A percentile compares a stretch with the other conserved stretches of the same genome.
Conservation (phyloP, 495 filamentous ascomycete species). For the Thermochaetoides thermophila region DNA sequence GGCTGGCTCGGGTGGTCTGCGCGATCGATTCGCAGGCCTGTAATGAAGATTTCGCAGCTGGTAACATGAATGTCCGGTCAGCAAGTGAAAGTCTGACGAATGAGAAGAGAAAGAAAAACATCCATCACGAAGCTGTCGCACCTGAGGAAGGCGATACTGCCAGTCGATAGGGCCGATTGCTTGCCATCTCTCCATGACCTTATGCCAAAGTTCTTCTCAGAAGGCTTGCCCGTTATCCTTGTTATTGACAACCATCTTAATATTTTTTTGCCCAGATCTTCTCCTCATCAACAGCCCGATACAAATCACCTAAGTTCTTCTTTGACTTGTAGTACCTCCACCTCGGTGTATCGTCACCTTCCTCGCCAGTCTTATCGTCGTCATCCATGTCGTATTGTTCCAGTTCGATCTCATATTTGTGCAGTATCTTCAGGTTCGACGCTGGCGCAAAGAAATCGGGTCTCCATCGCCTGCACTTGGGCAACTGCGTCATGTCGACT, state of each 20-base stretch:
- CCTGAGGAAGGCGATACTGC: constrained; percentile 27
- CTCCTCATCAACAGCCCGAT: constrained; percentile 58
- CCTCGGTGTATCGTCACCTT: constrained; percentile 36
- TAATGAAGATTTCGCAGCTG: constrained; percentile 53
- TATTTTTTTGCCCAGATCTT: constrained; percentile 46
- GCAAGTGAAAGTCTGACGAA: background rate
- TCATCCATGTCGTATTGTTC: constrained; percentile 16
- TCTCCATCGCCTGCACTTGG: constrained; percentile 11
- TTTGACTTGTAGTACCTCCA: constrained; percentile 48
- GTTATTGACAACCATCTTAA: constrained; percentile 27
- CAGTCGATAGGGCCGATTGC: constrained; percentile 15
- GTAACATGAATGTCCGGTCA: background rate
- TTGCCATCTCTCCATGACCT: constrained; percentile 20
- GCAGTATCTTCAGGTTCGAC: constrained; percentile 39
- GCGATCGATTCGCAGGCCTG: constrained; percentile 39
- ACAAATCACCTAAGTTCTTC: constrained; percentile 59
- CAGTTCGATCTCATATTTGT: constrained; percentile 29
- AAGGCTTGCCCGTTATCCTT: constrained; percentile 18
- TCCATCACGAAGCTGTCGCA: constrained; percentile 30
- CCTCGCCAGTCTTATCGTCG: constrained; percentile 32
- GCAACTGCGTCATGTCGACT: constrained; percentile 30
- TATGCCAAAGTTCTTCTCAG: constrained; percentile 31
- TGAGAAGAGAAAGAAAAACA: background rate
- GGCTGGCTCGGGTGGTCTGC: constrained; percentile 40
- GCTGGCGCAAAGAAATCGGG: constrained; percentile 47